Base-by-base conservation (phyloP, 2,329 filamentous ascomycete genomes). In the Alternaria solani region DNA sequence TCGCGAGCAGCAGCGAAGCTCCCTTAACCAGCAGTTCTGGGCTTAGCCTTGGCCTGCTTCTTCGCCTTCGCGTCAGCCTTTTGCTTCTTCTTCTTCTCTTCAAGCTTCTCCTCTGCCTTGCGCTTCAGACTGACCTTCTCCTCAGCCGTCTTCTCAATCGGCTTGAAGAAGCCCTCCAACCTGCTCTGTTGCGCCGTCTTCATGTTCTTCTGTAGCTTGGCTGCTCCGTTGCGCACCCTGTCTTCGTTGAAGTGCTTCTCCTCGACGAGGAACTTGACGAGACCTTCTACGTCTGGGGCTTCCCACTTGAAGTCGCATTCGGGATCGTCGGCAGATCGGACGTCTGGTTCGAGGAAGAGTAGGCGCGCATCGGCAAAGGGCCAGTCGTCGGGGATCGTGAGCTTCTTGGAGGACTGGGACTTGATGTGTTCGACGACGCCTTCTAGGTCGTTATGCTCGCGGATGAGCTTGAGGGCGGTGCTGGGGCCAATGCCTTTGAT, bases 251-350 rank as follows among this genome's bases (percentile, higher is more conserved):
- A 99, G 1, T 94, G 95, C 82, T 99, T 99, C 75, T 98, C 95
- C 6, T 88, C 88, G 4, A 97, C 95, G 2, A 99, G 83, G 79
- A 92, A 99, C 70, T 95, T 87, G 64, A 99, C 87, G 0, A 99
- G 86, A 0, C 93, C 94, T 2, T 97, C 93, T 1, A 95, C 84
- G 72, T 99, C 94, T 4, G 95, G 95, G 61, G 89, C 90, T 44
- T 97, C 93, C 95, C 96, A 99, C 80, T 97, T 97, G 84, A 98
- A 97, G 76, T 99, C 93, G 79, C 94, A 98, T 12, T 93, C 88
- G 0, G 91, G 88, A 72, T 96, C 87, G 68, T 96, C 91, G 25
- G 94, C 93, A 44, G 86, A 78, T 36, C 91, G 89, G 26, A 99
- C 94, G 69, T 98, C 93, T 0, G 95, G 95, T 70, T 94, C 85